A percentile compares a stretch with the other conserved stretches of the same genome.
These are phyloP conservation scores for Thermomucor indicae-seudaticae DNA, from an alignment of 371 early-diverging fungal genomes.

Conservation along the genomic window DNA sequence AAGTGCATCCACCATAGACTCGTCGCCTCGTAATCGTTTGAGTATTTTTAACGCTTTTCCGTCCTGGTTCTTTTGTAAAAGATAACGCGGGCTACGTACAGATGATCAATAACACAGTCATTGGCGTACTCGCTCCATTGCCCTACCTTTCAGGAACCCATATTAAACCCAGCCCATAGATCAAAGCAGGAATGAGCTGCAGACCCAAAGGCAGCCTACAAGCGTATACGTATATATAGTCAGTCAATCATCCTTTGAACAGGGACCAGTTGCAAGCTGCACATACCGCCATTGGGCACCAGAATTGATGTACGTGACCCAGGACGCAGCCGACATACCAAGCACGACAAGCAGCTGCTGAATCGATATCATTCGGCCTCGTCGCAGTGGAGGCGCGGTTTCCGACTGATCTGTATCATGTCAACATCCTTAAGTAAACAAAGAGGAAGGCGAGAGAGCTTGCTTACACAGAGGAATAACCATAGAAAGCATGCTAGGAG, in stretches of 20 bases:
- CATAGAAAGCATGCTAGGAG: constrained; percentile 66
- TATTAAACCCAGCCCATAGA: constrained; percentile 22
- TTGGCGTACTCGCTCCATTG: not conserved
- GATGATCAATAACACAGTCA: not conserved
- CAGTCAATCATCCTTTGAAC: too few relatives aligned
- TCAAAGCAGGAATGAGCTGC: constrained; percentile 29
- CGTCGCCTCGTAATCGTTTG: constrained; percentile 46
- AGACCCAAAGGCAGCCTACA: constrained; percentile 34
- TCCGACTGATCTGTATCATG: constrained; percentile 69
- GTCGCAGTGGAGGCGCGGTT: constrained; percentile 77
- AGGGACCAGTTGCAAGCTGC: too few relatives aligned
- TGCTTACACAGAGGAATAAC: constrained; percentile 81
- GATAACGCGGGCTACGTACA: constrained; percentile 66
- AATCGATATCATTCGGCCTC: constrained; percentile 82
- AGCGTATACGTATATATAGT: not conserved
- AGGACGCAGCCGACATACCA: constrained; percentile 42
- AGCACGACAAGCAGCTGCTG: constrained; percentile 87
- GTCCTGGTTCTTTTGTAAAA: constrained; percentile 47
- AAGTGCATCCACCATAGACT: constrained; percentile 21
- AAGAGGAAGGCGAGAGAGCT: too few relatives aligned
- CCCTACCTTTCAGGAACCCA: constrained; percentile 29
- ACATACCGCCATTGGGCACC: not conserved
- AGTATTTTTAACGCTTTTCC: constrained; percentile 49
- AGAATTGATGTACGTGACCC: constrained; percentile 15
- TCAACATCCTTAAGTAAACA: not conserved